Evolutionary conservation across 805 yeast species (phyloP).

Genomic region (Sugiyamaella lignohabitans): DNA sequence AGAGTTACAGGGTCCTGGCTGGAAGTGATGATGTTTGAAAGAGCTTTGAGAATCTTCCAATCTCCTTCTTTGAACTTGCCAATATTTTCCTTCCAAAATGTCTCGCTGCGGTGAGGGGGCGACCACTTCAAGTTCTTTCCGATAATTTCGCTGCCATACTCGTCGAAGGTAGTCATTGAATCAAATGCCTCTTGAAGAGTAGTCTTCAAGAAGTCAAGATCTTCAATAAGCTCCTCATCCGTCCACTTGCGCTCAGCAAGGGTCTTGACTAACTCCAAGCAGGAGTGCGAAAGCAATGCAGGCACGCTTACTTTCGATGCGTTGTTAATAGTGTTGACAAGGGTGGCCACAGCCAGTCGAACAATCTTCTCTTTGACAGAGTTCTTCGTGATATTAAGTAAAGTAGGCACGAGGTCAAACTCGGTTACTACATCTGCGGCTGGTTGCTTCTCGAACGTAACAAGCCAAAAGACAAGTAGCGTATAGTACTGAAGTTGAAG

Average conservation of each 20-base stretch:
- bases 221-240: slow-evolving; percentile 81
- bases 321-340: slow-evolving; percentile 36
- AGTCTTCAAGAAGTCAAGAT: slow-evolving; percentile 52
- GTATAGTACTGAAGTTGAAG: slow-evolving; percentile 81
- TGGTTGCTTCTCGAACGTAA: slow-evolving; percentile 61
- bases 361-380: slow-evolving; percentile 91
- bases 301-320: slow-evolving; percentile 46
- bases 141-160: slow-evolving; percentile 76
- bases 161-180: slow-evolving; percentile 85
- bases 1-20: slow-evolving; percentile 33
- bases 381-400: slow-evolving; percentile 54
- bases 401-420: slow-evolving; percentile 45
- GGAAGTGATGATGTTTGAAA: slow-evolving; percentile 37
- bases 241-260: slow-evolving; percentile 87
- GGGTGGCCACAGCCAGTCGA: slow-evolving; percentile 70
- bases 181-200: slow-evolving; percentile 67
- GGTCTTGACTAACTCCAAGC: slow-evolving; percentile 58
- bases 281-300: slow-evolving; percentile 65
- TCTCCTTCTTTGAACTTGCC: slow-evolving; percentile 67
- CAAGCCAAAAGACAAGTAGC: slow-evolving; percentile 74
- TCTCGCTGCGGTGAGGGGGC: slow-evolving; percentile 83
- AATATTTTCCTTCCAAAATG: slow-evolving; percentile 85
- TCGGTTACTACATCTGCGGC: slow-evolving; percentile 43
- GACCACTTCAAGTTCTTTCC: slow-evolving; percentile 77
- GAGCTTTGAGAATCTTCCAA: slow-evolving; percentile 62